Conservation (phyloP, 345 rosid species). For the Angophora floribunda region DNA sequence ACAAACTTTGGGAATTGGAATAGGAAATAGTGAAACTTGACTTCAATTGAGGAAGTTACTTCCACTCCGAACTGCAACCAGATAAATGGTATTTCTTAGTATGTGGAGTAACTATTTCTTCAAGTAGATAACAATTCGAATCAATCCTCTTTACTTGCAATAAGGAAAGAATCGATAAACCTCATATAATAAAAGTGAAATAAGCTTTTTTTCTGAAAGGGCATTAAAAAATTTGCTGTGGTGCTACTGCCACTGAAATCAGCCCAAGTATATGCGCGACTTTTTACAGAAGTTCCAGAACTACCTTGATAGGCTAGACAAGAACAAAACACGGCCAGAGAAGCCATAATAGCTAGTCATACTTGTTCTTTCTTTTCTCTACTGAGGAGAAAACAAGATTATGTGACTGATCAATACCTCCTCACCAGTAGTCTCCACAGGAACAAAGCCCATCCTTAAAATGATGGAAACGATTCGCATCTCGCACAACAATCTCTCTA, state of each 20-base stretch:
- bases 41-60: background rate
- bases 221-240: background rate
- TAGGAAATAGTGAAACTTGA: background rate
- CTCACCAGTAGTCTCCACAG: conserved; percentile 11
- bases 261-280: background rate
- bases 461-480: conserved; percentile 12
- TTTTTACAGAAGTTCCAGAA: background rate
- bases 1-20: background rate
- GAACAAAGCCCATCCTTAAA: conserved; percentile 9
- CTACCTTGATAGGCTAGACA: background rate
- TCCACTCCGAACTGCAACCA: background rate
- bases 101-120: background rate
- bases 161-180: background rate
- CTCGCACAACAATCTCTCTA: conserved; percentile 7
- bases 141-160: background rate
- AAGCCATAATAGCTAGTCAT: background rate
- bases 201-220: background rate
- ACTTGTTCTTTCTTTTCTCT: background rate
- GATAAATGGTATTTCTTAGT: background rate
- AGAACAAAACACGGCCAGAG: background rate
- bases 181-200: background rate
- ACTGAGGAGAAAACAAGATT: background rate
- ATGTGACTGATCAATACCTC: background rate
- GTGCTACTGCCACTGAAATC: background rate
- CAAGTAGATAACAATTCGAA: background rate